Evolutionary conservation across 2,329 filamentous ascomycete species (phyloP).

Genomic region (Sclerotinia sclerotiorum): DNA sequence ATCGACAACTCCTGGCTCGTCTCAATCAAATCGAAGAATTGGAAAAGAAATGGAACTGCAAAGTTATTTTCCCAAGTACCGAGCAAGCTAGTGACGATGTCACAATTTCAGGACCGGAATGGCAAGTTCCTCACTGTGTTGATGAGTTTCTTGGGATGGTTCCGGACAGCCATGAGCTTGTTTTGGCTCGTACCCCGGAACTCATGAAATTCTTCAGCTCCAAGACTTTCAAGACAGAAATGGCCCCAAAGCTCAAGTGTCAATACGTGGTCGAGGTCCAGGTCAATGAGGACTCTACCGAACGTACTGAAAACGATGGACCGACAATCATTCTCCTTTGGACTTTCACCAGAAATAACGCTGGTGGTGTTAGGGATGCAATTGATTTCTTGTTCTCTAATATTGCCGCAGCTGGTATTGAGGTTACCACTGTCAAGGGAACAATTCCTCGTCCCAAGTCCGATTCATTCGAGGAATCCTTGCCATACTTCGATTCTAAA

Average conservation of each 20-base stretch:
- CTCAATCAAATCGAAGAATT: constrained; percentile 88
- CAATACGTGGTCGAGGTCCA: constrained; percentile 91
- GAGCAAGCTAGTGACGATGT: constrained; percentile 97
- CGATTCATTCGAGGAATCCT: constrained; percentile 95
- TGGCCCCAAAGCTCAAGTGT: constrained; percentile 79
- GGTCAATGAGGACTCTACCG: constrained; percentile 63
- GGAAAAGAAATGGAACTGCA: constrained; percentile 99
- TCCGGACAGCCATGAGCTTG: constrained; percentile 89
- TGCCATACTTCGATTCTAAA: constrained; percentile 97
- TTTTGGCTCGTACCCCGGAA: constrained; percentile 73
- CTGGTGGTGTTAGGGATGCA: constrained; percentile 89
- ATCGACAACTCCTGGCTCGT: constrained; percentile 87
- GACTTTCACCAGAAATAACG: constrained; percentile 94
- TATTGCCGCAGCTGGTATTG: constrained; percentile 85
- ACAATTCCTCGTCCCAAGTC: constrained; percentile 98
- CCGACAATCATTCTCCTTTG: constrained; percentile 66
- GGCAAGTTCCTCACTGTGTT: constrained; percentile 95
- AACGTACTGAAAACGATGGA: constrained; percentile 56
- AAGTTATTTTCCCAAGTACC: constrained; percentile 96
- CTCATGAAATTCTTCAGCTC: constrained; percentile 81
- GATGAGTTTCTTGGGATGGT: constrained; percentile 98
- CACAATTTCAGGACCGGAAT: constrained; percentile 93
- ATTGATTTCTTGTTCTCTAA: constrained; percentile 90
- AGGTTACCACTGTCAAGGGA: constrained; percentile 82
- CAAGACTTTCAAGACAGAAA: constrained; percentile 74